Evolutionary conservation across 139 green algal genomes (phyloP), one percentile per base, ranked within the genome.

Genomic region (Picochlorum sp.): DNA sequence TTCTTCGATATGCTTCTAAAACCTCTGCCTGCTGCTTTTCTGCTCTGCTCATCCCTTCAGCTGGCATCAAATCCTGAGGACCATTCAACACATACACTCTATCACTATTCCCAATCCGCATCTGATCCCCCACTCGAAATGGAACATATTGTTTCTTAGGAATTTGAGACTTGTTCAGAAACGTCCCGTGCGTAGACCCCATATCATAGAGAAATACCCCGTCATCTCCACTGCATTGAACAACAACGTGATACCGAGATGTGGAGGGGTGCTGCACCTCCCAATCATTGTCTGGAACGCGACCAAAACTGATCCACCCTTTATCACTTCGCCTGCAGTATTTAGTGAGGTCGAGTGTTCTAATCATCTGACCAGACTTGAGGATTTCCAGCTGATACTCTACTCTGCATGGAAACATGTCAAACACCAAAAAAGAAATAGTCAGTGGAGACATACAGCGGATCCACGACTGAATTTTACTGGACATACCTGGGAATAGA

Each of bases 161-260:
- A 20, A 92, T 20, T 47, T 82, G 79, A 54, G 78, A 61, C 66
- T 95, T 94, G 77, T 98, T 97, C 6, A 97, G 56, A 65, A 90
- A 93, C 9, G 79, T 90, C 59, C 92, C 90, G 62, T 98, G 92
- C 2, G 89, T 92, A 63, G 69, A 88, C 50, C 81, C 82, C 3
- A 75, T 72, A 76, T 97, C 92, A 54, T 77, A 89, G n/a, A 97
- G 23, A 46, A 90, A 97, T n/a, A 82, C 82, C 21, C 78, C 73
- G n/a, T 65, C 71, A 52, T 62, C 61, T 46, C 44, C 56, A 13
- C 44, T 30, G 16, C 85, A 94, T 73, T 95, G 86, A 47, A 95
- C 41, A 58, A 88, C 78, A 0, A 73, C 79, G 21, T 85, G 79
- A 51, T 84, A 58, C 32, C 74, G 74, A 6, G 82, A 90, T 24